Evolutionary conservation across 768 basidiomycete species (phyloP).

Genomic region (Leucosporidium yakuticum): DNA sequence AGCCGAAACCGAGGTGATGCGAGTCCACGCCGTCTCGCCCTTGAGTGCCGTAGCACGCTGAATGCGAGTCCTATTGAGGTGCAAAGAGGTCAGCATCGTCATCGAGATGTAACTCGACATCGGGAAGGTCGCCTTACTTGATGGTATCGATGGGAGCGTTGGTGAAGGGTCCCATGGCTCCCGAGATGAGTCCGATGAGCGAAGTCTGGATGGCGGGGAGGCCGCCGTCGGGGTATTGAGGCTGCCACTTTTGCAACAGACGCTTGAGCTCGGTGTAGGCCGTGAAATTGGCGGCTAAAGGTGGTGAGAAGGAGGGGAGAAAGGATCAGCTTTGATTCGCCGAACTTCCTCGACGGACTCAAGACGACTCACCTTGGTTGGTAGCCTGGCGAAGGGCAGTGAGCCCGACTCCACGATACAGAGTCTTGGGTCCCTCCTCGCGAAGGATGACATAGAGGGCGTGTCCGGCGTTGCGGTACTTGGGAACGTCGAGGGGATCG

Average conservation of each 20-base stretch:
- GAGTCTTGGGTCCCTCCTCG: conserved; percentile 76
- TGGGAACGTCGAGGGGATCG: conserved; percentile 85
- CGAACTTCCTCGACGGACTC: neutral
- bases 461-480: conserved; percentile 94
- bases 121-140: conserved; percentile 26
- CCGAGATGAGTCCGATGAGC: conserved; percentile 87
- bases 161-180: conserved; percentile 96
- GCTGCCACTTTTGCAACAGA: conserved; percentile 68
- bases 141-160: conserved; percentile 61
- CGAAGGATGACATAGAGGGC: conserved; percentile 88
- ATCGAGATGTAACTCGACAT: neutral
- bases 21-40: conserved; percentile 69
- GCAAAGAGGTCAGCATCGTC: neutral
- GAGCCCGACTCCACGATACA: conserved; percentile 88
- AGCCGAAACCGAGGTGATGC: conserved; percentile 70
- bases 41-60: conserved; percentile 56
- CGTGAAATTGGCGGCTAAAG: conserved; percentile 85
- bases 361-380: conserved; percentile 67
- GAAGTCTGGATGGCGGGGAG: conserved; percentile 95
- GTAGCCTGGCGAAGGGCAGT: conserved; percentile 95
- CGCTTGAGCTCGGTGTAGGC: conserved; percentile 96
- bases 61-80: conserved; percentile 67
- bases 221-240: conserved; percentile 56
- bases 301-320: neutral
- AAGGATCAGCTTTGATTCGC: conserved; percentile 3